Conservation (phyloP, 345 rosid genomes). For the Brassica incana region DNA sequence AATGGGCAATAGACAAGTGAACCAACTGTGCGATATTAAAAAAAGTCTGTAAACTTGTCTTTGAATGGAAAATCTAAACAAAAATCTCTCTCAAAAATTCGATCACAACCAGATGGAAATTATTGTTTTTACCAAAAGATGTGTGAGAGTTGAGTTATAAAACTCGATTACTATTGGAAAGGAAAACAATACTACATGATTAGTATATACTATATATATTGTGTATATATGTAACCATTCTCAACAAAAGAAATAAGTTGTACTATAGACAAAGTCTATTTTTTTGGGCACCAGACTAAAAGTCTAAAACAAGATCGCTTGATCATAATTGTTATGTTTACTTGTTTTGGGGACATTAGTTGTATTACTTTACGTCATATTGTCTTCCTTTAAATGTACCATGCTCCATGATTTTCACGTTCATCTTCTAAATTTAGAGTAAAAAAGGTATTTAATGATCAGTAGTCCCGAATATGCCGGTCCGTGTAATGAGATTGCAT, state of each 20-base stretch:
- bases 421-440: constrained; percentile 26
- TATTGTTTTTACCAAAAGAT: not conserved
- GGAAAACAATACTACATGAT: not conserved
- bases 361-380: constrained; percentile 16
- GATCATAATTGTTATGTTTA: not conserved
- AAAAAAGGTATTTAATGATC: not conserved
- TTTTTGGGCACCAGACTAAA: not conserved
- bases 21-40: constrained; percentile 5
- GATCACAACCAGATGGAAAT: not conserved
- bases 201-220: not conserved
- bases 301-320: too few species aligned
- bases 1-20: constrained; percentile 13
- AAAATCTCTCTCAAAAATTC: not conserved
- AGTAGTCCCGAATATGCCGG: constrained; percentile 25
- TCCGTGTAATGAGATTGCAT: constrained; percentile 20
- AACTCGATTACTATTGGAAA: not conserved
- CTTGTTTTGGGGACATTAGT: constrained; percentile 10
- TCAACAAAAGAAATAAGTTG: not conserved
- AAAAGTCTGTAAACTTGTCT: not conserved
- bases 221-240: not conserved
- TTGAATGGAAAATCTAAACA: not conserved
- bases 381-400: constrained; percentile 25
- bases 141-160: not conserved
- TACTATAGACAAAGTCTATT: not conserved
- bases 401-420: constrained; percentile 29